Base-by-base conservation (phyloP, 805 yeast genomes). In the Starmera caribaea region DNA sequence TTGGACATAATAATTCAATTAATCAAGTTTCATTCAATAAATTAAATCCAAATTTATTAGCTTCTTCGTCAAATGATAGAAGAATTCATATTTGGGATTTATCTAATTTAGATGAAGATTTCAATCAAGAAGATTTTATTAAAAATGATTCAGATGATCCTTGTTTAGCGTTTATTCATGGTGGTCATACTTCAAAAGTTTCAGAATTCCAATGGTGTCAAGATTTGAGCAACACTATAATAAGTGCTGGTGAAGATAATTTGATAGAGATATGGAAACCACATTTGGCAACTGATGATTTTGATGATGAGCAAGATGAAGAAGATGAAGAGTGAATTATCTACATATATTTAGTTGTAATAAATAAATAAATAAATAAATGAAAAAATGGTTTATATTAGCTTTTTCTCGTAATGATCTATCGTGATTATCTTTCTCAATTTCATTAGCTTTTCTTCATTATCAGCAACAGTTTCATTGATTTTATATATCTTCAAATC, bases 71-170 rank as follows among this genome's bases (percentile, higher is more conserved):
- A 13, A 73, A 77, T 11, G 96, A 87, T 57, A 74, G 83, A 45
- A 66, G 90, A 44, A 79, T 82, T 12, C 63, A 79, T 36, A 53
- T 79, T 27, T 87, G 96, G 96, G 87, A 87, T 50, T 64, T 87
- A 45, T 64, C 67, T 41, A 67, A 68, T 43, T 58, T 82, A 41
- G 74, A 69, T 27, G 77, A 76, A 40, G 73, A 70, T 8, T 81
- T 75, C 29, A 74, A 71, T 45, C 71, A 65, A 38, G 67, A 65
- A 37, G 75, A 70, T 42, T 73, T 68, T 38, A 65, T 66, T 21
- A 81, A 72, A 47, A 79, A 73, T 45, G 69, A 70, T 26, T 71
- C 71, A 44, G 75, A 77, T 10, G 94, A 88, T 46, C 92, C 95
- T 6, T 81, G 87, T 55, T 69, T 87, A 41, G 61, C 63, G 17